These are phyloP conservation scores for Psilocybe subaeruginosa DNA, from an alignment of 768 basidiomycete genomes.

Conservation along the genomic window DNA sequence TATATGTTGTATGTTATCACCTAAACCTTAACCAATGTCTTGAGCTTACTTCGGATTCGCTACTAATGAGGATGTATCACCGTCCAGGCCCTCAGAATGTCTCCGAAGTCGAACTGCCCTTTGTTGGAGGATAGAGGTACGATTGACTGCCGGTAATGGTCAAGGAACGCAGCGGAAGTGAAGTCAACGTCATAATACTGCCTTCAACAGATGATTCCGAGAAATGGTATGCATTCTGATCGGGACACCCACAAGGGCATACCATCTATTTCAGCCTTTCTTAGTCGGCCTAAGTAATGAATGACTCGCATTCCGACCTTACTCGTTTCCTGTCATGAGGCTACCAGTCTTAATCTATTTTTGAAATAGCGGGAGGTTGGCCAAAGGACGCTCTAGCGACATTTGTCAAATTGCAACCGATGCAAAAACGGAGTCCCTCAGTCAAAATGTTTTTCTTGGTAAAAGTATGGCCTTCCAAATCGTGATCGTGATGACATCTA, in stretches of 20 bases:
- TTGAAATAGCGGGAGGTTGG: constrained; percentile 3
- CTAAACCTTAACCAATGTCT: constrained; percentile 6
- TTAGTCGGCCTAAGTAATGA: not conserved
- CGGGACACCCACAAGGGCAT: constrained; percentile 3
- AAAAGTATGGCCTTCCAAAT: not conserved
- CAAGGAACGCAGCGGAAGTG: not conserved
- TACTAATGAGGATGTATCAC: constrained; percentile 5
- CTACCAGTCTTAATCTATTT: constrained; percentile 10
- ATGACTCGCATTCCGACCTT: constrained; percentile 3
- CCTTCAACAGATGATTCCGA: not conserved
- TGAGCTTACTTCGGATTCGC: constrained; percentile 9
- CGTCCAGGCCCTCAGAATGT: not conserved
- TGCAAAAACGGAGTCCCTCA: not conserved
- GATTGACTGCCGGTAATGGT: not conserved
- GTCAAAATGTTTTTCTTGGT: not conserved
- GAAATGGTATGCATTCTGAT: not conserved
- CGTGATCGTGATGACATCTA: constrained; percentile 10
- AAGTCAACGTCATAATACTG: not conserved
- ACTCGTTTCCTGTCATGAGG: constrained; percentile 10
- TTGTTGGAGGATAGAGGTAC: not conserved
- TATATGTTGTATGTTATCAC: constrained; percentile 15
- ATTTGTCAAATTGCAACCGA: not conserved
- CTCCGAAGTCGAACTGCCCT: not conserved
- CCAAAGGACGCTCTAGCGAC: not conserved
- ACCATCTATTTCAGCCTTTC: not conserved